Evolutionary conservation across 1,139 yeast genomes (phyloP), one percentile per base, ranked within the genome.

Genomic region (Arxiozyma heterogenica): DNA sequence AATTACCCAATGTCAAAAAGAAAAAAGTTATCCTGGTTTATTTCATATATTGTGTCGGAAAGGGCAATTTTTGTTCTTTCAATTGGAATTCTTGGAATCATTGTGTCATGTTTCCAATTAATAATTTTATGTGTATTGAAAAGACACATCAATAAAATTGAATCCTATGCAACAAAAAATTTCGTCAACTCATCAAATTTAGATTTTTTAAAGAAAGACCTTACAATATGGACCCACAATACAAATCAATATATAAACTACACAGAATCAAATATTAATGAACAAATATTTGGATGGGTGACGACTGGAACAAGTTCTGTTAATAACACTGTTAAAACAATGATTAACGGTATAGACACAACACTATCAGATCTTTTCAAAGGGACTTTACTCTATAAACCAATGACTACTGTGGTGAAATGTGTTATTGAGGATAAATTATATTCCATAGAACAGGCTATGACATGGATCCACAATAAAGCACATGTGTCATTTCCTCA

Each of bases 371-470:
- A 72, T 3, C 76, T 83, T 0, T 90, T 93, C 69, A 81, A 82
- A 3, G 76, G 75, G 4, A 88, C 98, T 0, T 80, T 87, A 0
- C 73, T 93, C 18, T 79, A 82, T 49, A 65, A 65, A 0, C 86
- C 95, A 0, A 75, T 91, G 61, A 78, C 71, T 41, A 72, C 82
- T 0, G 81, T 90, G 0, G 86, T 90, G 6, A 82, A 83, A 51
- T 93, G 98, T 71, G 80, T 87, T 1, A 73, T 93, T 45, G 94
- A 90, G 17, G 75, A 84, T 53, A 93, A 91, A 64, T 67, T 91
- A 7, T 74, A 75, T 4, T 75, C 77, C 41, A 72, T 90, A 0
- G 86, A 86, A 59, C 65, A 76, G 25, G 98, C 95, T 0, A 68
- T 91, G 53, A 77, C 83, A 0, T 93, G 98, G 98, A 72, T 91